Evolutionary conservation across 2,329 filamentous ascomycete genomes (phyloP).

Genomic region (Thelonectria rubi): DNA sequence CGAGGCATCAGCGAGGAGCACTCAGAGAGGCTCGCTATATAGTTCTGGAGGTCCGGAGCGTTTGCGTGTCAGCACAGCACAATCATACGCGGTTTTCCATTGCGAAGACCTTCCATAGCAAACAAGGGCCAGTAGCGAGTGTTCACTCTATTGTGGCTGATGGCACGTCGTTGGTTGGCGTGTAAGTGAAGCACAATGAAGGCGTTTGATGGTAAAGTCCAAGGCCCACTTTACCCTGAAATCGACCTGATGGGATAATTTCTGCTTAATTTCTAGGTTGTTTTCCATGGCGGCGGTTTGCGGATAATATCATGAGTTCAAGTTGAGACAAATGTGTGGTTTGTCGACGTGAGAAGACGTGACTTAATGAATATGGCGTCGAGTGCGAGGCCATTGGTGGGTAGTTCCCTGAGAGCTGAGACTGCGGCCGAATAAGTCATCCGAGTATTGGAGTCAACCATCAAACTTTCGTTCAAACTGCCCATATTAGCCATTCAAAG

Average conservation of each 20-base stretch:
- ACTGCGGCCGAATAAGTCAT: no score
- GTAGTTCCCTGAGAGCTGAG: no score
- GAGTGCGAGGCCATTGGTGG: no score
- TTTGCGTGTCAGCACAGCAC: neutral
- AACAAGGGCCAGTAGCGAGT: neutral
- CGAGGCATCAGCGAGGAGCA: no score
- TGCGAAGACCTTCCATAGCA: neutral
- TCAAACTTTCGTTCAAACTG: no score
- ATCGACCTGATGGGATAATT: neutral
- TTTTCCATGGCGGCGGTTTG: neutral
- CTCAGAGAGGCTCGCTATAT: neutral
- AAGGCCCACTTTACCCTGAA: neutral
- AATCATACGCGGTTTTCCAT: neutral
- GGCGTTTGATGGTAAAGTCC: neutral
- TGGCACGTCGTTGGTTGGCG: neutral
- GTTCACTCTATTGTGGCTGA: neutral
- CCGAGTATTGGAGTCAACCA: no score
- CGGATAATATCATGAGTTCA: no score
- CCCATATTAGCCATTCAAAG: no score
- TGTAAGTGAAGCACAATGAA: neutral
- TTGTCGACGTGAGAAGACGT: no score
- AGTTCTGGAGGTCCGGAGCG: neutral
- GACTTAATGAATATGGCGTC: no score
- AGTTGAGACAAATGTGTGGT: no score
- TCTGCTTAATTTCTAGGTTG: neutral